phyloP scores from a whole-genome alignment of 805 yeast species.

The Yarrowia osloensis region DNA sequence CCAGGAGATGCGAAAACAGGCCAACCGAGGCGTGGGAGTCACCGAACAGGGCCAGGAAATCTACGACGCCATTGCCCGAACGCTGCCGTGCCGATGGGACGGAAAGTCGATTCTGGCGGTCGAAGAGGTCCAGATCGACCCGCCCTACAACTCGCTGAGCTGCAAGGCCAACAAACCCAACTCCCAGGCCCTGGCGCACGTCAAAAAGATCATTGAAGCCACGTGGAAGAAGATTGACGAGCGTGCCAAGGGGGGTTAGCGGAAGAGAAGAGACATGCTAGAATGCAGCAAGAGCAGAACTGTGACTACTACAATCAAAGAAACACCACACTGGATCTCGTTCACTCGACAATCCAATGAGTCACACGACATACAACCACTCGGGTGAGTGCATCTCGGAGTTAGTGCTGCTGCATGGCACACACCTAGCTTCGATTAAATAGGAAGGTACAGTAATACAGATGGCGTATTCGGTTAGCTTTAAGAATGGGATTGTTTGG shows the following conservation, averaged over 20 bases:
- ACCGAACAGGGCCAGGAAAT: constrained; percentile 49
- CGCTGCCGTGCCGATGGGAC: constrained; percentile 51
- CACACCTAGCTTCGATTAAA: neutral
- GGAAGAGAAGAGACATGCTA: neutral
- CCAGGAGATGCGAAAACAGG: neutral
- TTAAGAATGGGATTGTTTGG: too few species aligned
- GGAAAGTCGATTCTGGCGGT: constrained; percentile 49
- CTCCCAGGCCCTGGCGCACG: constrained; percentile 45
- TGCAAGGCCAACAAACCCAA: constrained; percentile 41
- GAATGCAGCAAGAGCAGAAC: neutral
- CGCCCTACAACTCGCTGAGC: constrained; percentile 47
- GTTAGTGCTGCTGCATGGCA: too few species aligned
- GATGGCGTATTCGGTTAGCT: too few species aligned
- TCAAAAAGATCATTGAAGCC: constrained; percentile 54
- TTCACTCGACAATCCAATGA: too few species aligned
- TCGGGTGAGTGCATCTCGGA: too few species aligned
- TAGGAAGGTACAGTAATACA: neutral
- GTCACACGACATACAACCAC: too few species aligned
- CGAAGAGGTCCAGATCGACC: constrained; percentile 50
- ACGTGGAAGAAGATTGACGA: constrained; percentile 51
- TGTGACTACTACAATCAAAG: neutral
- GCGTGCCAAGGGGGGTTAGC: constrained; percentile 56
- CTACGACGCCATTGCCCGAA: constrained; percentile 49
- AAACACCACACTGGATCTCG: too few species aligned
- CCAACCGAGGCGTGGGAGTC: constrained; percentile 43